Conservation (phyloP, 345 rosid genomes). For the Sisymbrium altissimum region DNA sequence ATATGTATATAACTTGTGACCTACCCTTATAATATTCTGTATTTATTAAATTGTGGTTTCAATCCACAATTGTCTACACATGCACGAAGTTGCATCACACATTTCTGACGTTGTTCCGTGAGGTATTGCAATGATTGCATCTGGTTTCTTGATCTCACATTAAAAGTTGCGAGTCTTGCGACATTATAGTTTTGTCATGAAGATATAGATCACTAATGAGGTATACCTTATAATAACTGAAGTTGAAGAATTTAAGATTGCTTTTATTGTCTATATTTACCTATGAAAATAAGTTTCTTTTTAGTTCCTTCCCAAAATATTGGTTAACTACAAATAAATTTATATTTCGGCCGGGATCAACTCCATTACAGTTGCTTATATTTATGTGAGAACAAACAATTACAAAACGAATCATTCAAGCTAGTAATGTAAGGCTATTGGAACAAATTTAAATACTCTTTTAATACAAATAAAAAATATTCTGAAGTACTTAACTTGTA, state of each 20-base stretch:
- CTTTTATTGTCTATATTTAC: neutral
- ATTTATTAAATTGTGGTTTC: neutral
- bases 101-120: neutral
- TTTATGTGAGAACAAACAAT: neutral
- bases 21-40: neutral
- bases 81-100: constrained; percentile 7
- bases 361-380: neutral
- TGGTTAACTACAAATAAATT: neutral
- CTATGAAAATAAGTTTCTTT: neutral
- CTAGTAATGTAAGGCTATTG: neutral
- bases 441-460: too few species aligned
- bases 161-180: neutral
- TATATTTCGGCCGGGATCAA: neutral
- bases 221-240: neutral
- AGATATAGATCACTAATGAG: neutral
- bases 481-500: neutral
- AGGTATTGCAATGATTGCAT: neutral
- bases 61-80: constrained; percentile 4
- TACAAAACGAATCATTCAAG: neutral
- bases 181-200: neutral
- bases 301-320: neutral
- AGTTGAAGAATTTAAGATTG: neutral
- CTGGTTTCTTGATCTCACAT: constrained; percentile 10
- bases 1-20: constrained; percentile 7
- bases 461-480: neutral